A percentile compares a stretch with the other conserved stretches of the same genome.
phyloP scores from a whole-genome alignment of 352 stramenopile species.

The Peronospora farinosa region DNA sequence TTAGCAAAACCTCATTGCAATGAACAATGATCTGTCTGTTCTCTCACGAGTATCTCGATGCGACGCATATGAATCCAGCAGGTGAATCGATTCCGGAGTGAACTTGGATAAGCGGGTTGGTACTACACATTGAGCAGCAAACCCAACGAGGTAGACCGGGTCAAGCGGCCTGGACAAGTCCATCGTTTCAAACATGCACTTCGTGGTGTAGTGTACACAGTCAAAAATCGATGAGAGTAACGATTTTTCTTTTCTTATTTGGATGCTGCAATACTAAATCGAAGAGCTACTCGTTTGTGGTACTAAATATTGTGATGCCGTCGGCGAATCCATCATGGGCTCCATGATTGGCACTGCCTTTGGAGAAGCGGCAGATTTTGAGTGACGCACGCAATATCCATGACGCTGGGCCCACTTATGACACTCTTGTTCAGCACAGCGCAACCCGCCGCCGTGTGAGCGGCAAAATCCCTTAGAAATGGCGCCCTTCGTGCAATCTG shows the following conservation, averaged over 20 bases:
- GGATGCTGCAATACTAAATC: slow-evolving; percentile 9
- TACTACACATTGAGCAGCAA: slow-evolving; percentile 37
- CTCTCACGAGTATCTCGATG: slow-evolving; percentile 37
- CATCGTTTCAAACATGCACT: slow-evolving; percentile 3
- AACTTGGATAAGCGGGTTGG: slow-evolving; percentile 20
- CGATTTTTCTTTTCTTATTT: no score
- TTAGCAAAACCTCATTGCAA: slow-evolving; percentile 2
- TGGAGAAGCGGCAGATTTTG: slow-evolving; percentile 28
- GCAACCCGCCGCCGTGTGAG: slow-evolving; percentile 70
- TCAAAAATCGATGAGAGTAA: no score
- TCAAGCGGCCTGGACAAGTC: neutral
- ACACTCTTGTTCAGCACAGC: slow-evolving; percentile 61
- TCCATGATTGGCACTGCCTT: slow-evolving; percentile 6
- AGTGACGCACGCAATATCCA: slow-evolving; percentile 71
- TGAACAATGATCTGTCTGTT: neutral
- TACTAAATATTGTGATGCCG: slow-evolving; percentile 3
- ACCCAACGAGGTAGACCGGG: slow-evolving; percentile 24
- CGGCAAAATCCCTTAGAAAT: slow-evolving; percentile 84
- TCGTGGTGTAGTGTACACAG: slow-evolving; percentile 20
- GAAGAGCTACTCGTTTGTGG: neutral
- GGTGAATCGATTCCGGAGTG: slow-evolving; percentile 25
- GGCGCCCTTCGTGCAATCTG: slow-evolving; percentile 73
- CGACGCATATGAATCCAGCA: slow-evolving; percentile 22
- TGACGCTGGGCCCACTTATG: slow-evolving; percentile 71
- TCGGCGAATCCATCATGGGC: slow-evolving; percentile 1